Conservation (phyloP, 2,329 filamentous ascomycete genomes). For the Pestalotiopsis sp. region DNA sequence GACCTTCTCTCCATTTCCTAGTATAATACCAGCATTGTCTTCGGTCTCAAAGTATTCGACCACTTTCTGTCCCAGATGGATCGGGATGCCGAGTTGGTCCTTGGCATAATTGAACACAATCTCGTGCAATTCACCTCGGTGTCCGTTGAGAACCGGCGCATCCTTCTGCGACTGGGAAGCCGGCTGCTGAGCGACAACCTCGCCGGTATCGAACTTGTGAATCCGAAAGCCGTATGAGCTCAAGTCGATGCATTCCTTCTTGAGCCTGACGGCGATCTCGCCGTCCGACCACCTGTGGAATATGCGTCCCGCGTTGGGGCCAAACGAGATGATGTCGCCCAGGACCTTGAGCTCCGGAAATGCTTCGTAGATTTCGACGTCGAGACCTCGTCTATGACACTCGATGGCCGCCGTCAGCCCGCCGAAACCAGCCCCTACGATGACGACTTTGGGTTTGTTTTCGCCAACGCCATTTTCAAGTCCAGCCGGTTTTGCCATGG, state of each 20-base stretch:
- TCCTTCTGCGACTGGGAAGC: conserved; percentile 45
- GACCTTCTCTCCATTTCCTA: conserved; percentile 25
- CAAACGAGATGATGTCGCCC: conserved; percentile 66
- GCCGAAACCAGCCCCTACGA: conserved; percentile 51
- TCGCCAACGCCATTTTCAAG: neutral
- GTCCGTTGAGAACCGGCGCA: conserved; percentile 61
- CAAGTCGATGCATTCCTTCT: conserved; percentile 54
- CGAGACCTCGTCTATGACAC: conserved; percentile 62
- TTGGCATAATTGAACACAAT: conserved; percentile 61
- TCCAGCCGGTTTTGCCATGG: neutral
- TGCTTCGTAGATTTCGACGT: conserved; percentile 59
- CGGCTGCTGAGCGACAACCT: conserved; percentile 60
- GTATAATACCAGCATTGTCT: conserved; percentile 2
- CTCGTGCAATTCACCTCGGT: conserved; percentile 61
- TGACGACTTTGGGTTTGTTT: neutral
- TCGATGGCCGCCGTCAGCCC: conserved; percentile 66
- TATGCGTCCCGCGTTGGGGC: conserved; percentile 62
- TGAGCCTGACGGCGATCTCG: conserved; percentile 47
- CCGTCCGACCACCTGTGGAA: conserved; percentile 60
- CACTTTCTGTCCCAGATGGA: conserved; percentile 54
- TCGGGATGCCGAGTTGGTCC: conserved; percentile 56
- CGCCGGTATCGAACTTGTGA: conserved; percentile 62
- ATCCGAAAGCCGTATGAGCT: conserved; percentile 60
- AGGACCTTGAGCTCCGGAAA: conserved; percentile 60
- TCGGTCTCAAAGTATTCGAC: conserved; percentile 58